A percentile compares a stretch with the other conserved stretches of the same genome.
phyloP scores from a whole-genome alignment of 2,329 filamentous ascomycete genomes.

The Fusarium goolgardi region DNA sequence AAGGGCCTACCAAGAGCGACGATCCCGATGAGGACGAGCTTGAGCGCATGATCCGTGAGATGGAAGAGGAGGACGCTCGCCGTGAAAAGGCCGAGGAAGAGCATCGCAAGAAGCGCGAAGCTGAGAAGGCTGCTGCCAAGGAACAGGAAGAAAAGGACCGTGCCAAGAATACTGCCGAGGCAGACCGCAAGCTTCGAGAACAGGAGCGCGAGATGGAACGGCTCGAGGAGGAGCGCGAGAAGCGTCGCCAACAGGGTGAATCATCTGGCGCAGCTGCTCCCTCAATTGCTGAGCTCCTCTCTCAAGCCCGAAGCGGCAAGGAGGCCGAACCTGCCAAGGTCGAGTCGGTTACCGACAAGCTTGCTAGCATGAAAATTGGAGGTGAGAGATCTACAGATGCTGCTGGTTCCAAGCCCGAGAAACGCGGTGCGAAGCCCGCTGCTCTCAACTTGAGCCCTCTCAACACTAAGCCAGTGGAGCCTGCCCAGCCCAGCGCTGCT shows the following conservation, averaged over 20 bases:
- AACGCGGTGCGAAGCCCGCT: constrained; percentile 79
- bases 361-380: constrained; percentile 64
- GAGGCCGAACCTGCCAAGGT: constrained; percentile 54
- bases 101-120: constrained; percentile 60
- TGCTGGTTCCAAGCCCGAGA: constrained; percentile 67
- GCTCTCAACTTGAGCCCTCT: constrained; percentile 86
- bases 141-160: constrained; percentile 61
- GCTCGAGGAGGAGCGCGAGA: constrained; percentile 76
- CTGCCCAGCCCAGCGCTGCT: constrained; percentile 91
- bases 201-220: constrained; percentile 78
- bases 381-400: constrained; percentile 59
- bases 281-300: constrained; percentile 65
- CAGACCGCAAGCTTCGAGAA: constrained; percentile 75
- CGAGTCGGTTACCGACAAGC: constrained; percentile 59
- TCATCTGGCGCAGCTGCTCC: constrained; percentile 58
- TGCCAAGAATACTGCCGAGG: constrained; percentile 63
- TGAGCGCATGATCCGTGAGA: constrained; percentile 70
- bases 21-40: constrained; percentile 66
- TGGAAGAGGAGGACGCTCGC: constrained; percentile 58
- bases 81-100: constrained; percentile 50
- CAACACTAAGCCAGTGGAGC: constrained; percentile 87
- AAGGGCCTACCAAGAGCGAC: constrained; percentile 48
- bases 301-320: constrained; percentile 56
- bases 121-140: constrained; percentile 60
- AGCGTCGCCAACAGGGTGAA: constrained; percentile 63